Evolutionary conservation across 441 rosid species (phyloP), one percentile per base, ranked within the genome.

Genomic region (Viola pubescens): DNA sequence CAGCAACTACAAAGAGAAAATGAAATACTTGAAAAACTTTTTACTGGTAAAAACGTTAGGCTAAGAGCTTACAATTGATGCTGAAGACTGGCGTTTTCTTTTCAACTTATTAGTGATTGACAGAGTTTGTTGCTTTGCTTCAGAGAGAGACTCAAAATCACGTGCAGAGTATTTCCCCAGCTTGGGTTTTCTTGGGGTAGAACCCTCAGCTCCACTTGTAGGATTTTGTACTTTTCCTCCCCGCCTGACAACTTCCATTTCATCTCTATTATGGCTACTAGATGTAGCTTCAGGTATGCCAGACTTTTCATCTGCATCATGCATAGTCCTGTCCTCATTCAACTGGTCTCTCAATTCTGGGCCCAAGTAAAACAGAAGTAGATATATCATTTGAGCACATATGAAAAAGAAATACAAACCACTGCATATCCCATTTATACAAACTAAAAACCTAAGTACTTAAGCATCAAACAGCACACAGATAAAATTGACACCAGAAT

Each of bases 341-440:
- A 82, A 73, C 63, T 74, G 87, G 60, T 68, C 77, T 62, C 87
- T 73, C 68, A 84, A 80, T 77, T 89, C 96, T 87, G 73, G 59
- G 75, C 6, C 79, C 61, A 73, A 66, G 3, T 3, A 46, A 45
- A 19, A 16, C 19, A 63, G 54, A 60, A 62, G 39, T 12, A 26
- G 47, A 16, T 16, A 54, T 50, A 52, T 13, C 37, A 62, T 38
- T 37, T 19, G 12, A 56, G 39, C 37, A 54, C 12, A 48, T 37
- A 62, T 10, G 41, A 61, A 67, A 64, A 62, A 56, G 41, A 49
- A 66, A 26, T 7, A 34, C 16, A 26, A 26, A 26, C 34, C 34
- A 26, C 34, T 26, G 34, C 34, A 26, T 26, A 62, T 34, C 9
- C 9, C 11, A 62, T 39, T 38, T 38, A 47, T 44, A 39, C 39